Evolutionary conservation across 2,329 filamentous ascomycete genomes (phyloP), one percentile per base, ranked within the genome.

Genomic region (Eutypella sp.): DNA sequence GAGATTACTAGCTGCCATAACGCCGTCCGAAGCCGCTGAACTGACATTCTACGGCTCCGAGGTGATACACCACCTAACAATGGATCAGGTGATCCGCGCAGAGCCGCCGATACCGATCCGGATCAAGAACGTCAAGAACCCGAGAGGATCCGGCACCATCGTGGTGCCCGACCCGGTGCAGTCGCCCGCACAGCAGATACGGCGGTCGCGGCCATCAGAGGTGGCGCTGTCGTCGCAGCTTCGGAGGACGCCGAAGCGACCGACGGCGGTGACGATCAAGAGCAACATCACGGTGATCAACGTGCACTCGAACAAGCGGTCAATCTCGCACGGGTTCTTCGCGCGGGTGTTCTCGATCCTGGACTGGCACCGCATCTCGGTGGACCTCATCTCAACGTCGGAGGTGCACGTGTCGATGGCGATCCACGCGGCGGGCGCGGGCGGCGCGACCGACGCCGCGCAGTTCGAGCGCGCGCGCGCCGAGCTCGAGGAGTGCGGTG

Each of bases 351-450:
- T 99, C 66, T 85, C 83, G 48, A 93, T 95, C 48, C 78, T 99
- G 37, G 88, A 97, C 68, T 82, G 82, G 58, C 85, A 90, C 73
- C 81, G 85, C 56, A 79, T 99, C 48, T 95, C 89, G 0, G 93
- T 99, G 40, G 93, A 99, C 65, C 79, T 99, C 54, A 97, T 99
- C 64, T 96, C 92, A 40, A 96, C 90, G 3, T 91, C 85, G 50
- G 93, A 99, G 72, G 93, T 97, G 11, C 93, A 99, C 64, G 91
- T 99, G 20, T 96, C 91, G 44, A 91, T 99, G 83, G 93, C 95
- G 8, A 83, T 99, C 51, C 92, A 97, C 67, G 87, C 87, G 0
- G 87, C 90, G 43, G 82, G 82, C 57, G 72, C 76, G n/a, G 72
- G 75, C 44, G 72, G 78, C 6, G 77, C 82, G 45, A 72, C 76